Conservation (phyloP, 768 basidiomycete species). For the Botryobasidium botryosum region DNA sequence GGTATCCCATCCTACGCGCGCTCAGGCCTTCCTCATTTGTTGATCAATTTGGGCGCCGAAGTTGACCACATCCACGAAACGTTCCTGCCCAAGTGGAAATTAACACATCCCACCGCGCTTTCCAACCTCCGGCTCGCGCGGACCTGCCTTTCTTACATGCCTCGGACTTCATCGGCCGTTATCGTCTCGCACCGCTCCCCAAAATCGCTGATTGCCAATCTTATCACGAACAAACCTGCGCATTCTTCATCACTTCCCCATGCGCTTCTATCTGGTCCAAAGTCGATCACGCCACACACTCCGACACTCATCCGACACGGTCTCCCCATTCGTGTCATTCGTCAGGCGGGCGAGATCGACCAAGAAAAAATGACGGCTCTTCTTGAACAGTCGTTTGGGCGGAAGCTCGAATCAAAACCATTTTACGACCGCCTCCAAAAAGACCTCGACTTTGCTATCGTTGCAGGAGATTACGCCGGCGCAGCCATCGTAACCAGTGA, state of each 20-base stretch:
- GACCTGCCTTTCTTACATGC: constrained; percentile 83
- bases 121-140: constrained; percentile 72
- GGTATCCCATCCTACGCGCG: constrained; percentile 97
- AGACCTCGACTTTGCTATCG: constrained; percentile 76
- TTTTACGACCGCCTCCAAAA: constrained; percentile 69
- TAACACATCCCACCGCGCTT: constrained; percentile 68
- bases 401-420: constrained; percentile 45
- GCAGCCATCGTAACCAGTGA: constrained; percentile 73
- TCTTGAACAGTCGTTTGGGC: constrained; percentile 74
- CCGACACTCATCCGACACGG: constrained; percentile 88
- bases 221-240: constrained; percentile 96
- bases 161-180: constrained; percentile 79
- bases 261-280: constrained; percentile 60
- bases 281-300: constrained; percentile 73
- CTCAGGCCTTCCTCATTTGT: constrained; percentile 81
- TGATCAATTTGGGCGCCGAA: constrained; percentile 87
- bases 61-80: constrained; percentile 70
- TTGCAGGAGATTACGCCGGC: constrained; percentile 90
- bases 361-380: constrained; percentile 52
- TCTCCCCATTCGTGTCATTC: constrained; percentile 68
- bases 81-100: constrained; percentile 59
- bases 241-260: constrained; percentile 91
- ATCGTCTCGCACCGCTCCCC: constrained; percentile 97
- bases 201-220: constrained; percentile 85
- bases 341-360: constrained; percentile 49